Conservation (phyloP, 139 green algal species). For the Tetraselmis chui region DNA sequence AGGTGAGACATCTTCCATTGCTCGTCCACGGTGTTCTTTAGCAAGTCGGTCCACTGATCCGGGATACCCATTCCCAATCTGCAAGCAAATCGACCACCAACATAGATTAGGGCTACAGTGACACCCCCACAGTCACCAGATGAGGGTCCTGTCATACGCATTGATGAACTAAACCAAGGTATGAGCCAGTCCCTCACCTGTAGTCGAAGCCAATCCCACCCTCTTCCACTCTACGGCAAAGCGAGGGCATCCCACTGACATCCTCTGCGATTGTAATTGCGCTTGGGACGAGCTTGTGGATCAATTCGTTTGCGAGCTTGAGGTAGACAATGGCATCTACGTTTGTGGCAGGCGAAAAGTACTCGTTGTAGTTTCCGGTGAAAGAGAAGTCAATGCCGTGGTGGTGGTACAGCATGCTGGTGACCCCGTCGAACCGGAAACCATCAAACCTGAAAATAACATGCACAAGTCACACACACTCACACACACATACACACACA, state of each 20-base stretch:
- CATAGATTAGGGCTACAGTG: no score
- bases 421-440: conserved; percentile 94
- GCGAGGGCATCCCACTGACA: conserved; percentile 87
- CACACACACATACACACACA: no score
- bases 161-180: no score
- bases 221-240: conserved; percentile 79
- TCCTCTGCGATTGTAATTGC: conserved; percentile 86
- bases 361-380: conserved; percentile 75
- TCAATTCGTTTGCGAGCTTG: conserved; percentile 84
- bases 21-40: conserved; percentile 75
- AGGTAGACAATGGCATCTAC: conserved; percentile 95
- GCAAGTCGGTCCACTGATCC: conserved; percentile 81
- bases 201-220: conserved; percentile 93
- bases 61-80: conserved; percentile 87
- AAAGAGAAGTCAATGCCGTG: conserved; percentile 87
- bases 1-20: conserved; percentile 74
- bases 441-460: conserved; percentile 90
- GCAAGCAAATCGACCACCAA: neutral
- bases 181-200: conserved; percentile 16
- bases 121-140: no score
- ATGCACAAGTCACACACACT: no score
- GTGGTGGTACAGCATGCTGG: conserved; percentile 96
- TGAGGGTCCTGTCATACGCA: no score
- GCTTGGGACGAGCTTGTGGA: conserved; percentile 58
- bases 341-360: conserved; percentile 70